Evolutionary conservation across 1,139 yeast species (phyloP), one percentile per base, ranked within the genome.

Genomic region (Pichia sp.): DNA sequence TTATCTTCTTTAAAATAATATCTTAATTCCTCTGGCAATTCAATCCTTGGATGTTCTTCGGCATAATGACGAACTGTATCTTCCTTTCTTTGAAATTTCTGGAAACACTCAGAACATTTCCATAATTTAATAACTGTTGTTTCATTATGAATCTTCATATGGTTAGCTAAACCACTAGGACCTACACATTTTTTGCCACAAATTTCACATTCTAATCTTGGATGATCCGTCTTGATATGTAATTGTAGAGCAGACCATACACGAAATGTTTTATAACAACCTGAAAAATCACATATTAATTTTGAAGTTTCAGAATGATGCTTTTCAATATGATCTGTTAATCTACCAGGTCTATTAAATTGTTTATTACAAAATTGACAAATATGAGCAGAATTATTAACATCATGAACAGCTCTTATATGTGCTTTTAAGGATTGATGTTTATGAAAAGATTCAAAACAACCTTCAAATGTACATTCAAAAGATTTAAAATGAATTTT

Each of bases 121-220:
- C 90, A 82, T 31, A 78, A 61, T 51, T 74, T 79, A 16, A 73
- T 64, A 24, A 69, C 72, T 11, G 69, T 73, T 11, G 65, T 64
- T 20, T 68, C 72, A 50, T 70, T 73, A 55, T 80, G 83, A 44
- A 84, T 78, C 39, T 71, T 63, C 86, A 83, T 79, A 59, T 89
- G 97, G 66, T 83, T 77, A 28, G 71, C 67, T 44, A 87, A 65
- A 51, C 90, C 94, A 35, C 71, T 70, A 36, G 74, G 77, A 22
- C 95, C 95, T 11, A 84, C 82, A 68, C 92, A 84, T 5, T 76
- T 78, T 58, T 79, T 82, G 12, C 79, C 80, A 68, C 97, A 89
- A 1, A 76, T 55, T 1, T 66, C 55, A 65, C 97, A 87, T 41
- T 70, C 70, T 32, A 82, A 56, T 57, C 79, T 78, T 10, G 92